These are phyloP conservation scores for Geotrichum siamense DNA, from an alignment of 1,139 yeast genomes.

Conservation along the genomic window DNA sequence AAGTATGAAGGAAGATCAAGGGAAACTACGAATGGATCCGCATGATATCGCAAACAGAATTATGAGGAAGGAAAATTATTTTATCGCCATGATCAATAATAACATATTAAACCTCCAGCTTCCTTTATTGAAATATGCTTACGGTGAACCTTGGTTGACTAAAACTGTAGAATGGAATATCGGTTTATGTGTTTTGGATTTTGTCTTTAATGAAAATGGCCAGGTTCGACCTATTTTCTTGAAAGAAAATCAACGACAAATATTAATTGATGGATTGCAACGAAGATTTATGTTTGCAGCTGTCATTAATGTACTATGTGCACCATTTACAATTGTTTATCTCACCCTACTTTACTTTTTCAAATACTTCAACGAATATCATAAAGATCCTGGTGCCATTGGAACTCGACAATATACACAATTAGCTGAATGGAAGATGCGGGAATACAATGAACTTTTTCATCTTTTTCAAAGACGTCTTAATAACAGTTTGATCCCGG, in stretches of 20 bases:
- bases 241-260: constrained; percentile 63
- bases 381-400: constrained; percentile 76
- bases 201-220: constrained; percentile 75
- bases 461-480: constrained; percentile 78
- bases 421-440: constrained; percentile 86
- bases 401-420: constrained; percentile 90
- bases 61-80: constrained; percentile 90
- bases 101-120: constrained; percentile 61
- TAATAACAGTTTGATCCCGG: constrained; percentile 68
- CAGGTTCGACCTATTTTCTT: constrained; percentile 70
- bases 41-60: constrained; percentile 92
- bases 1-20: constrained; percentile 42
- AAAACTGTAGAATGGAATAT: constrained; percentile 92
- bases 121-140: constrained; percentile 25
- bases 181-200: constrained; percentile 79
- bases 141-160: constrained; percentile 47
- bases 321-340: constrained; percentile 82
- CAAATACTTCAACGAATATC: constrained; percentile 87
- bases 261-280: constrained; percentile 59
- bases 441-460: constrained; percentile 88
- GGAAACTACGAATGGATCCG: constrained; percentile 74
- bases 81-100: constrained; percentile 81
- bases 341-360: constrained; percentile 78
- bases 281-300: constrained; percentile 86
- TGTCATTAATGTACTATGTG: constrained; percentile 64